Percentiles rank a stretch among this genome's conserved stretches.
These are phyloP conservation scores for Entomortierella chlamydospora DNA, from an alignment of 192 early-diverging fungal genomes.

Conservation along the genomic window DNA sequence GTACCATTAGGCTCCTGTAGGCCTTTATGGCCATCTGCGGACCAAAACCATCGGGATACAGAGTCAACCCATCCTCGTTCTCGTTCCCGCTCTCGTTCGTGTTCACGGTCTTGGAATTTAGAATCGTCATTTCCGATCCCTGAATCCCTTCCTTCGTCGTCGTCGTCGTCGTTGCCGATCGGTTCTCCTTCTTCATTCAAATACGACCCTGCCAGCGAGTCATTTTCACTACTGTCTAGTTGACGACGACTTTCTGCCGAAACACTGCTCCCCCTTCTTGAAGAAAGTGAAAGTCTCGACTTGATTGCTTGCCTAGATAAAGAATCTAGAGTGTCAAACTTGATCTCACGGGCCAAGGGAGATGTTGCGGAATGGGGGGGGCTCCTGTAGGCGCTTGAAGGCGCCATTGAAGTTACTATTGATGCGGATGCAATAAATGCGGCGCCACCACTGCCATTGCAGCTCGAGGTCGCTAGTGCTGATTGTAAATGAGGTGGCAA, in stretches of 20 bases:
- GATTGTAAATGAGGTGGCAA: background rate
- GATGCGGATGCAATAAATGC: background rate
- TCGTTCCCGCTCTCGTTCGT: background rate
- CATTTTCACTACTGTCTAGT: background rate
- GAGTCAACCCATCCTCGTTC: constrained; percentile 33
- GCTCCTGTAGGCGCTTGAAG: constrained; percentile 13
- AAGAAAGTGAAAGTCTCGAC: background rate
- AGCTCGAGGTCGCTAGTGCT: background rate
- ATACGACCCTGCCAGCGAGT: background rate
- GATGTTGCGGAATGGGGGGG: constrained; percentile 31
- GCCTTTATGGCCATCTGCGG: constrained; percentile 7
- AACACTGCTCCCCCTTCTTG: background rate
- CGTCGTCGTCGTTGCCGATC: background rate
- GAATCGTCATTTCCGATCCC: constrained; percentile 18
- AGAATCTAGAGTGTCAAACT: constrained; percentile 3
- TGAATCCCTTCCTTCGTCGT: constrained; percentile 14
- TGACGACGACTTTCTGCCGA: background rate
- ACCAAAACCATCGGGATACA: constrained; percentile 35
- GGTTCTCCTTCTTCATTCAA: constrained; percentile 7
- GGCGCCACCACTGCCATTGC: background rate
- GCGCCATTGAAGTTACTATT: background rate
- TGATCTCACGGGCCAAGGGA: constrained; percentile 37
- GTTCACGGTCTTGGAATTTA: background rate
- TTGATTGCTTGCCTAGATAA: background rate
- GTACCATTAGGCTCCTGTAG: constrained; percentile 1